Evolutionary conservation across 1,284 basidiomycete species (phyloP), one percentile per base, ranked within the genome.

Genomic region (Boletellus dicymbophilus): DNA sequence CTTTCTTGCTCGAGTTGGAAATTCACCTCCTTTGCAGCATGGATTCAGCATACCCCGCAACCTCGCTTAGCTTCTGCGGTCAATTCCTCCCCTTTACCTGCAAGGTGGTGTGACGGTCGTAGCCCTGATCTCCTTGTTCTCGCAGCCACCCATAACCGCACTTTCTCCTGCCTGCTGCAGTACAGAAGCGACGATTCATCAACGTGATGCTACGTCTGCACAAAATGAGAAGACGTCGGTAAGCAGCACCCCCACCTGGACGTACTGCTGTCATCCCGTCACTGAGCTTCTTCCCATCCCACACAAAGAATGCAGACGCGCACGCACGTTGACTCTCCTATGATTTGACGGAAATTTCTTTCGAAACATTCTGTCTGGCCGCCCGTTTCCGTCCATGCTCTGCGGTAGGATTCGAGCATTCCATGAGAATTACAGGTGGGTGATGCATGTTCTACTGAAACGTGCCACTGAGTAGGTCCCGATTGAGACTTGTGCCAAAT

Each of bases 21-120:
- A 52, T 54, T 22, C 34, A 43, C 30, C 43, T 33, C 44, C n/a
- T 38, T 53, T 45, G 56, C 57, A 53, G 53, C 58, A 60, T 62
- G 62, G 45, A 53, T 37, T 40, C 57, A 46, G 46, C 57, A 56
- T 28, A 61, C 48, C 42, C n/a, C 51, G 31, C 58, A 49, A 51
- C 55, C 58, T 64, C 62, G 66, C 62, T 65, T 68, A 65, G 51
- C 40, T 21, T 51, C 58, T 58, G 65, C 61, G 60, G 65, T 36
- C 46, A 55, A 45, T 52, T 54, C 65, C 60, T 59, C 51, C 65
- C 58, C 51, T 61, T 31, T 59, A 49, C 62, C 63, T 63, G 62
- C 66, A 62, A 53, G 65, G 56, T 61, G 55, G 66, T 55, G 53
- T 61, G 62, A 43, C 44, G 44, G 44, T 44, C 27, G 49, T 52